These are phyloP conservation scores for Mycena latifolia DNA, from an alignment of 768 basidiomycete species.

Conservation along the genomic window DNA sequence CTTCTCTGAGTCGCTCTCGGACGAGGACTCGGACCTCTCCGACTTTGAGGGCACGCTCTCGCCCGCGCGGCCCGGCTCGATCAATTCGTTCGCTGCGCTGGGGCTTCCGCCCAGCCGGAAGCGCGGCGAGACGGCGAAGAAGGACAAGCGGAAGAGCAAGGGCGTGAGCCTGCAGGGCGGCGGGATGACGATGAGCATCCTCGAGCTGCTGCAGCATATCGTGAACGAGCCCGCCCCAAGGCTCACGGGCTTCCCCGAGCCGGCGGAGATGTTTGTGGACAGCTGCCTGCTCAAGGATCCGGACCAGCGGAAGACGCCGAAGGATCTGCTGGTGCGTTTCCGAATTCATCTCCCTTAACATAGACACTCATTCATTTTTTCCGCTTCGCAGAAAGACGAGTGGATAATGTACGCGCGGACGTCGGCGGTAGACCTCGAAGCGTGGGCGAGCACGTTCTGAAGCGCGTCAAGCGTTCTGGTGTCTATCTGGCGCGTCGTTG, in stretches of 20 bases:
- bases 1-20: slow-evolving; percentile 85
- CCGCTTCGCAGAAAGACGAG: slow-evolving; percentile 19
- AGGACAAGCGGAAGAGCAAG: slow-evolving; percentile 88
- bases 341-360: neutral
- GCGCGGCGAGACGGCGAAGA: slow-evolving; percentile 60
- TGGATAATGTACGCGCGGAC: slow-evolving; percentile 31
- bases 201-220: slow-evolving; percentile 97
- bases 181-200: slow-evolving; percentile 97
- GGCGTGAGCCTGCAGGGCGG: slow-evolving; percentile 96
- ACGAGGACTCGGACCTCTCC: slow-evolving; percentile 84
- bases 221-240: slow-evolving; percentile 98
- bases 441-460: slow-evolving; percentile 35
- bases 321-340: slow-evolving; percentile 81
- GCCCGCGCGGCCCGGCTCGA: slow-evolving; percentile 71
- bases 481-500: neutral
- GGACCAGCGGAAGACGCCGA: slow-evolving; percentile 84
- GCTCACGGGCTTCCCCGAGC: slow-evolving; percentile 75
- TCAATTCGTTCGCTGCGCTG: slow-evolving; percentile 57
- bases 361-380: neutral
- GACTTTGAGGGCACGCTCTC: slow-evolving; percentile 87
- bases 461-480: too few relatives aligned
- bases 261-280: slow-evolving; percentile 90
- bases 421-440: slow-evolving; percentile 30
- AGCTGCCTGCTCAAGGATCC: slow-evolving; percentile 94
- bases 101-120: slow-evolving; percentile 49